Evolutionary conservation across 2,329 filamentous ascomycete species (phyloP).

Genomic region (Trichophyton rubrum): DNA sequence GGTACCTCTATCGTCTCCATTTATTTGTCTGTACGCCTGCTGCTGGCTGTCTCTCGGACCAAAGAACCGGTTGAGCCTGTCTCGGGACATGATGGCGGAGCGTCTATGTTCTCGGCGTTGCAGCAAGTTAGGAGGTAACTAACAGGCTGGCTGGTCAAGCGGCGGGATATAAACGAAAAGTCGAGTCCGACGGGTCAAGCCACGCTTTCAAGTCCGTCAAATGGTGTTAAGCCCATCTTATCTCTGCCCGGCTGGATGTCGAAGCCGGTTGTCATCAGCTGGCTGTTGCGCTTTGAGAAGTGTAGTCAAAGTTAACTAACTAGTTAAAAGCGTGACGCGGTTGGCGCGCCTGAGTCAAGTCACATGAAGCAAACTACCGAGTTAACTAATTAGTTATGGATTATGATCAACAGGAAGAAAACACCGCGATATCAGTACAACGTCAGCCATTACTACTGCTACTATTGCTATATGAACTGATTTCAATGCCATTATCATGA

Average conservation of each 20-base stretch:
- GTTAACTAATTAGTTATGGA: too few relatives aligned
- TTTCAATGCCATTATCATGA: too few relatives aligned
- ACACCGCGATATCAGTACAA: too few relatives aligned
- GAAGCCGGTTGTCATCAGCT: neutral
- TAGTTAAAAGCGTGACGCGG: neutral
- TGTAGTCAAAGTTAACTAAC: too few relatives aligned
- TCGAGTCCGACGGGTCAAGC: neutral
- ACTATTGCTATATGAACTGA: too few relatives aligned
- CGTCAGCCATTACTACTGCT: too few relatives aligned
- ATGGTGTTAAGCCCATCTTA: neutral
- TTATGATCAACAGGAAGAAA: too few relatives aligned
- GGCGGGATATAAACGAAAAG: neutral
- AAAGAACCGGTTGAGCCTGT: slow-evolving; percentile 25
- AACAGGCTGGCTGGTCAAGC: neutral
- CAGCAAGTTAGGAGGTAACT: too few relatives aligned
- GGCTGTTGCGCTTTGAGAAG: too few relatives aligned
- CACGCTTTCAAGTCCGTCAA: neutral
- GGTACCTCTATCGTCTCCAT: slow-evolving; percentile 12
- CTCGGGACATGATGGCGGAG: slow-evolving; percentile 18
- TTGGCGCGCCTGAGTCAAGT: neutral
- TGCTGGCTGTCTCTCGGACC: slow-evolving; percentile 13
- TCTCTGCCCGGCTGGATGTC: neutral
- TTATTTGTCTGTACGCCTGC: slow-evolving; percentile 21
- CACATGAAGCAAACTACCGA: neutral
- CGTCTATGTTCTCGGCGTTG: neutral